Conservation (phyloP, 1,139 yeast genomes). For the Saccharomyces hybrid region DNA sequence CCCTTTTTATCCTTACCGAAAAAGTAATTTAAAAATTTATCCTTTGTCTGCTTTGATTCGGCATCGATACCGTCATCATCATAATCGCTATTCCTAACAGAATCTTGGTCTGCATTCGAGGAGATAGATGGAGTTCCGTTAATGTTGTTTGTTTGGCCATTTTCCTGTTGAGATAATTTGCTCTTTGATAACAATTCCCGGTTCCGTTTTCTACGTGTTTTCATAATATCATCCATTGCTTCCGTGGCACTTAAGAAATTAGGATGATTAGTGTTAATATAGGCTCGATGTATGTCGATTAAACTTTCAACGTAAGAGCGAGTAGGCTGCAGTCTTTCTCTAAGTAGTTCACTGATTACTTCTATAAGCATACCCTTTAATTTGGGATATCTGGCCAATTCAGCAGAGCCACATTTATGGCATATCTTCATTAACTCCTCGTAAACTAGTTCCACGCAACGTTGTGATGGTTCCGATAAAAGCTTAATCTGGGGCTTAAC, state of each 20-base stretch:
- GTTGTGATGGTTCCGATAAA: slow-evolving; percentile 83
- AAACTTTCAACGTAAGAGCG: slow-evolving; percentile 85
- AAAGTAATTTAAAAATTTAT: slow-evolving; percentile 84
- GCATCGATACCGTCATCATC: slow-evolving; percentile 8
- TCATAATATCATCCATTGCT: slow-evolving; percentile 87
- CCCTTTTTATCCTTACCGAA: slow-evolving; percentile 67
- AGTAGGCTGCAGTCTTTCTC: slow-evolving; percentile 93
- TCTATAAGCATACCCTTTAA: slow-evolving; percentile 84
- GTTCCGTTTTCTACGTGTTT: slow-evolving; percentile 47
- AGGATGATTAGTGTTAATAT: slow-evolving; percentile 96
- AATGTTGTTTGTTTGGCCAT: slow-evolving; percentile 5
- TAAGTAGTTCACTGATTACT: slow-evolving; percentile 79
- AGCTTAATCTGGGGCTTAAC: slow-evolving; percentile 93
- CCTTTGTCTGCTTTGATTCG: slow-evolving; percentile 38
- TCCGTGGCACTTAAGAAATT: slow-evolving; percentile 93
- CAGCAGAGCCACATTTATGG: slow-evolving; percentile 80
- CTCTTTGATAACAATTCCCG: slow-evolving; percentile 3
- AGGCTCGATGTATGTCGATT: slow-evolving; percentile 89
- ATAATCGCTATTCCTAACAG: slow-evolving; percentile 6
- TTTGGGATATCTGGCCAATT: slow-evolving; percentile 82
- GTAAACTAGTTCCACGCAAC: slow-evolving; percentile 93
- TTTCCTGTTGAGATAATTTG: slow-evolving; percentile 7
- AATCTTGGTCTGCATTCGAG: slow-evolving; percentile 10
- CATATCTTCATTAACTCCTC: slow-evolving; percentile 97
- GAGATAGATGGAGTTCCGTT: slow-evolving; percentile 5